Evolutionary conservation across 805 yeast species (phyloP).

Genomic region (Candida silvicultrix): DNA sequence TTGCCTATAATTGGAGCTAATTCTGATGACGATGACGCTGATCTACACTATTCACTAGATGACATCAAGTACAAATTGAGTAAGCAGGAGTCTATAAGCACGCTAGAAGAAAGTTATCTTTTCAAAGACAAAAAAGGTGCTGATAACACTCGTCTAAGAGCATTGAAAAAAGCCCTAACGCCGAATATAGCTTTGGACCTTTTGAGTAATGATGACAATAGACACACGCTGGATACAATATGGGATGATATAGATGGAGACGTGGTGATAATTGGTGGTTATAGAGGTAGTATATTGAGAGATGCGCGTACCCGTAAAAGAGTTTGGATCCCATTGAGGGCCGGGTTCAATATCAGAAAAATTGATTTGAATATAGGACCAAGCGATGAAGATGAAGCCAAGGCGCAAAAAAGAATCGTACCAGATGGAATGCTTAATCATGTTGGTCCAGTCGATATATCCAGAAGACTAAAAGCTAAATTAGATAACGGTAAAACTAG

Average conservation of each 20-base stretch:
- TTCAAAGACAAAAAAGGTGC: constrained; percentile 47
- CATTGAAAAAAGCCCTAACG: constrained; percentile 57
- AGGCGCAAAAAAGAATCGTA: constrained; percentile 44
- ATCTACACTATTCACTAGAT: constrained; percentile 7
- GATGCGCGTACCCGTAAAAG: constrained; percentile 58
- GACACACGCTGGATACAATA: constrained; percentile 29
- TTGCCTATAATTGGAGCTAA: constrained; percentile 16
- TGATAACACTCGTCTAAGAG: constrained; percentile 64
- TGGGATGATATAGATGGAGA: constrained; percentile 69
- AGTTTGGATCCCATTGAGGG: constrained; percentile 84
- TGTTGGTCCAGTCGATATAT: constrained; percentile 83
- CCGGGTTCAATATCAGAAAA: constrained; percentile 70
- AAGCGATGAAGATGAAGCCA: constrained; percentile 56
- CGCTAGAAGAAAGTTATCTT: constrained; percentile 55
- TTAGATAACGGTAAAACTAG: constrained; percentile 53
- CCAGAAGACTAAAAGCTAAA: constrained; percentile 51
- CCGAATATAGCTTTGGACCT: constrained; percentile 31
- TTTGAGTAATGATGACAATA: constrained; percentile 13
- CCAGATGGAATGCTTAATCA: constrained; percentile 78
- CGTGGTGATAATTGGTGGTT: constrained; percentile 79
- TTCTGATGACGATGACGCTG: constrained; percentile 7
- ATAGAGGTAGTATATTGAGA: constrained; percentile 73
- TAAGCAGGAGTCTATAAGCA: constrained; percentile 51
- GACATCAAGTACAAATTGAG: constrained; percentile 28
- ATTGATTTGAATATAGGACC: constrained; percentile 73